phyloP scores from a whole-genome alignment of 208 protist genomes.

The Leishmania arabica region DNA sequence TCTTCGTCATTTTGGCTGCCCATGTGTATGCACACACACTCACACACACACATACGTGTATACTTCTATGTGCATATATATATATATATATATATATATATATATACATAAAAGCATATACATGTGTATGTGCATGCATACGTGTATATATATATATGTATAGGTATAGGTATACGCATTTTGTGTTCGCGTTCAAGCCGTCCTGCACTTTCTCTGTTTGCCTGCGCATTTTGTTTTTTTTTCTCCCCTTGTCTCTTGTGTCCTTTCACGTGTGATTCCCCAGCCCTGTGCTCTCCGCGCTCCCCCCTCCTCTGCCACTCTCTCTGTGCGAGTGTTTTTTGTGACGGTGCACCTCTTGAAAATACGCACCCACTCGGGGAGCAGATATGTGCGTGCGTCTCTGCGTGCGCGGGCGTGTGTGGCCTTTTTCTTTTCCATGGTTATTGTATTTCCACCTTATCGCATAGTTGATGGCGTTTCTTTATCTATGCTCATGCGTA shows the following conservation, averaged over 20 bases:
- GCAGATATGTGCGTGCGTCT: too few relatives aligned
- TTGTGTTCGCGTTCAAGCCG: not conserved
- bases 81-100: conserved; percentile 6
- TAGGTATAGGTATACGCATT: not conserved
- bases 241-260: not conserved
- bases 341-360: not conserved
- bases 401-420: not conserved
- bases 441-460: not conserved
- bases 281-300: not conserved
- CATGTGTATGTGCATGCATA: not conserved
- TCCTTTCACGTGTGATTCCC: not conserved
- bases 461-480: not conserved
- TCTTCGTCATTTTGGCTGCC: not conserved
- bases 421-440: not conserved
- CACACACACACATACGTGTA: not conserved
- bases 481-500: not conserved
- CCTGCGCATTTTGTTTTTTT: not conserved
- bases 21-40: not conserved
- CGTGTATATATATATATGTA: not conserved
- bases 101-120: not conserved
- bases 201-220: not conserved
- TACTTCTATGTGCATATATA: conserved; percentile 1
- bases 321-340: not conserved
- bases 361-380: not conserved
- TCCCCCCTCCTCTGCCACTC: not conserved